Evolutionary conservation across 1,284 basidiomycete genomes (phyloP).

Genomic region (Phaffia rhodozyma): DNA sequence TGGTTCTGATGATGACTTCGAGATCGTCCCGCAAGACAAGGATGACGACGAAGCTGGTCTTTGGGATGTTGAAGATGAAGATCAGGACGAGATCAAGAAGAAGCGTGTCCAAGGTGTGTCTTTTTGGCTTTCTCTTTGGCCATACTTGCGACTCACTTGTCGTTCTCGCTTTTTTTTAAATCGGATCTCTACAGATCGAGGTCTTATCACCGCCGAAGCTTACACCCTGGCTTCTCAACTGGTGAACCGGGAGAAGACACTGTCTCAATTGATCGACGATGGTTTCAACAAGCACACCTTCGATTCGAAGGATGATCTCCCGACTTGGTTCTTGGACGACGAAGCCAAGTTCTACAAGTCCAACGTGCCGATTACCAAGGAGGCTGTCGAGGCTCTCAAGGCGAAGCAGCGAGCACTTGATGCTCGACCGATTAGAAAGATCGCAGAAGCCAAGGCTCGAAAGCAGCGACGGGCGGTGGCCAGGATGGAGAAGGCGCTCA

Average conservation of each 20-base stretch:
- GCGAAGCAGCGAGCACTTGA: conserved; percentile 88
- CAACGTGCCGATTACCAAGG: conserved; percentile 93
- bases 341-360: conserved; percentile 86
- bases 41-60: conserved; percentile 50
- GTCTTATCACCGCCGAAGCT: conserved; percentile 81
- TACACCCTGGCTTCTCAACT: conserved; percentile 83
- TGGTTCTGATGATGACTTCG: conserved; percentile 46
- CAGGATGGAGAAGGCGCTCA: conserved; percentile 80
- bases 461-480: conserved; percentile 87
- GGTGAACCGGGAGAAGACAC: conserved; percentile 83
- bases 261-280: conserved; percentile 79
- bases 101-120: conserved; percentile 57
- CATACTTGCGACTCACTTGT: conserved; percentile 8
- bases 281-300: conserved; percentile 92
- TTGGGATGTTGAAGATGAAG: conserved; percentile 72
- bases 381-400: conserved; percentile 74
- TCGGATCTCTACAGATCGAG: conserved; percentile 48
- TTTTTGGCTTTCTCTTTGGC: not conserved
- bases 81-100: conserved; percentile 62
- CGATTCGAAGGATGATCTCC: conserved; percentile 81
- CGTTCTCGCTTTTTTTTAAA: conserved; percentile 15
- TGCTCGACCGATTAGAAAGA: conserved; percentile 96
- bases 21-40: conserved; percentile 54
- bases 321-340: conserved; percentile 95
- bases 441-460: conserved; percentile 94